Percentiles rank a stretch among this genome's conserved stretches.
These are phyloP conservation scores for Aspergillus quadrilineatus DNA, from an alignment of 2,329 filamentous ascomycete genomes.

Conservation along the genomic window DNA sequence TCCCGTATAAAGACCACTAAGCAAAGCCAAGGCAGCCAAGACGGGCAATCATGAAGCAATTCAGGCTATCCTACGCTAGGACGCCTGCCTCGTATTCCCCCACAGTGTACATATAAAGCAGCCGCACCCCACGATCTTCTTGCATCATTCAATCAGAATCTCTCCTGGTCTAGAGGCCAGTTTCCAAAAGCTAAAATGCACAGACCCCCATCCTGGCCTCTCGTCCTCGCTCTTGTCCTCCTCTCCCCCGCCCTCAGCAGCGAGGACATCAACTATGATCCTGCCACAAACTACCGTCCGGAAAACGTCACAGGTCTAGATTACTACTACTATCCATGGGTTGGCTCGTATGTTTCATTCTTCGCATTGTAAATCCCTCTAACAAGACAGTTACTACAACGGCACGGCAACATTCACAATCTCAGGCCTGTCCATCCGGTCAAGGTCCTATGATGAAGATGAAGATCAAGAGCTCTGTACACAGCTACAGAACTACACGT, in stretches of 20 bases:
- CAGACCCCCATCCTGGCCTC: not conserved
- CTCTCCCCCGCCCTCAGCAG: not conserved
- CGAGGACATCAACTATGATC: constrained; percentile 1
- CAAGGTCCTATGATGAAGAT: not conserved
- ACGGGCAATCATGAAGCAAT: not conserved
- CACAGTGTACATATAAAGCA: not conserved
- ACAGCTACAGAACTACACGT: not conserved
- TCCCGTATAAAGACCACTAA: not conserved
- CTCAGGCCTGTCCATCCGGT: not conserved
- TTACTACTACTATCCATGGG: constrained; percentile 12
- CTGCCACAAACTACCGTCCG: constrained; percentile 1
- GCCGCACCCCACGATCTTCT: not conserved
- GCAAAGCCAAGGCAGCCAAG: not conserved
- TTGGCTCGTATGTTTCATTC: constrained; percentile 10
- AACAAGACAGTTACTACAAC: constrained; percentile 11
- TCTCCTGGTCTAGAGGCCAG: not conserved
- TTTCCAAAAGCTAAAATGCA: not conserved
- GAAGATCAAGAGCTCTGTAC: constrained; percentile 5
- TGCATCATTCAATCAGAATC: not conserved
- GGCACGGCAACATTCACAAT: constrained; percentile 9
- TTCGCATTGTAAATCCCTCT: not conserved
- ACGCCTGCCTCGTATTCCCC: not conserved
- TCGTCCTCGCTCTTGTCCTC: not conserved
- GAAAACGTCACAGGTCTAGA: constrained; percentile 8
- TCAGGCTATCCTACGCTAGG: not conserved